Base-by-base conservation (phyloP, 2,329 filamentous ascomycete genomes). In the Lachnellula willkommii region DNA sequence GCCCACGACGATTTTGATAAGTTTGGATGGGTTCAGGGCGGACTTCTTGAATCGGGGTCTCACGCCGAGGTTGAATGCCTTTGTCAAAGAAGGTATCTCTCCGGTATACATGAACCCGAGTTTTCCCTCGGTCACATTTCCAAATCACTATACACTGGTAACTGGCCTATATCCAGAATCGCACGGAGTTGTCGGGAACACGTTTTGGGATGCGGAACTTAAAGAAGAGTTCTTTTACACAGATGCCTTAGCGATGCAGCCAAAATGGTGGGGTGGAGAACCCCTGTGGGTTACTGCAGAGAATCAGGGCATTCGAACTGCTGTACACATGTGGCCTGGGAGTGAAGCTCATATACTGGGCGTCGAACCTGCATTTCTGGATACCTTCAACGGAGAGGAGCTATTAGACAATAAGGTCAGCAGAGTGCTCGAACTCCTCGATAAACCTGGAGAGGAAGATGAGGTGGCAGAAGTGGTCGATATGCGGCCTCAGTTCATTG, bases 271-370 rank as follows among this genome's bases (percentile, higher is more conserved):
- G 93, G 85, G 82, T 42, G 94, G 91, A 3, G 91, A 97, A 70
- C 94, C 94, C 0, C 78, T 99, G 32, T 99, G 94, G 94, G 87
- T 88, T 26, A 95, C 93, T 1, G 93, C 93, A 5, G 94, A 97
- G 74, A 83, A 82, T 55, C 87, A 90, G 63, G 88, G 88, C 5
- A 77, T 95, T 35, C 82, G 83, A 55, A 84, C 86, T 32, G 94
- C 90, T 1, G 84, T 99, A 26, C 94, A 99, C 70, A 99, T 99
- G 94, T 99, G 94, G 94, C 94, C 94, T 1, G 94, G 94, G 2
- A 95, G 89, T 45, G 94, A 99, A 73, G 92, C 92, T 5, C 86
- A 90, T 69, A 88, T 95, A 58, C 78, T 83, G 12, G 77, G 79
- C n/a, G 76, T 85, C 17, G 85, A 92, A 60, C 90, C 92, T 2